Evolutionary conservation across 768 basidiomycete genomes (phyloP).

Genomic region (Lentinula edodes): DNA sequence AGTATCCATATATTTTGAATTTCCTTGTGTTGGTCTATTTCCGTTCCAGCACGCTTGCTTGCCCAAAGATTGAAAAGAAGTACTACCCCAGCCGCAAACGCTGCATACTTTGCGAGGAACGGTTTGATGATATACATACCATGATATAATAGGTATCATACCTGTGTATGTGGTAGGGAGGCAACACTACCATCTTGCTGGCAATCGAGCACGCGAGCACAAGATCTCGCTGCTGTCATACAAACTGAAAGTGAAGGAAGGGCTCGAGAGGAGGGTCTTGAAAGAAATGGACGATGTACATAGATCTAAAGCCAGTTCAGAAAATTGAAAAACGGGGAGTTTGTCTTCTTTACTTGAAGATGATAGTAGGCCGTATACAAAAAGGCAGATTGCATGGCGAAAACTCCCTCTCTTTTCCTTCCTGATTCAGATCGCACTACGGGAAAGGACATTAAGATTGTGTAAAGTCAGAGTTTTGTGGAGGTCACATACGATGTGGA

Average conservation of each 20-base stretch:
- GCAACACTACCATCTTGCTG: conserved; percentile 6
- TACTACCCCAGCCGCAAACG: conserved; percentile 46
- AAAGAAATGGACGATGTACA: conserved; percentile 7
- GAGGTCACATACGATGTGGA: conserved; percentile 27
- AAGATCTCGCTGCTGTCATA: conserved; percentile 8
- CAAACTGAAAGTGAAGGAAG: conserved; percentile 11
- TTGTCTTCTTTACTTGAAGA: not conserved
- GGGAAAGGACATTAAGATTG: not conserved
- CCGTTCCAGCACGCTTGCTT: conserved; percentile 35
- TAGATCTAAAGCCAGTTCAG: not conserved
- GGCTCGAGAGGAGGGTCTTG: not conserved
- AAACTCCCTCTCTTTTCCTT: not conserved
- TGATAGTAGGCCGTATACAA: conserved; percentile 1
- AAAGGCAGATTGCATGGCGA: conserved; percentile 8
- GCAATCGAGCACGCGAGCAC: not conserved
- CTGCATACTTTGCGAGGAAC: conserved; percentile 15
- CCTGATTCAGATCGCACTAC: conserved; percentile 7
- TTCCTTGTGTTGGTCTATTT: conserved; percentile 34
- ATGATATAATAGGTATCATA: conserved; percentile 24
- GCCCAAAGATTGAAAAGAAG: conserved; percentile 54
- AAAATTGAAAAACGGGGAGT: no score
- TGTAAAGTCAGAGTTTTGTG: no score
- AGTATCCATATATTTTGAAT: conserved; percentile 50
- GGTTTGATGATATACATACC: not conserved
- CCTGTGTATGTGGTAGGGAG: conserved; percentile 23